Conservation (phyloP, 345 rosid species). For the Lenwebbia sp. region DNA sequence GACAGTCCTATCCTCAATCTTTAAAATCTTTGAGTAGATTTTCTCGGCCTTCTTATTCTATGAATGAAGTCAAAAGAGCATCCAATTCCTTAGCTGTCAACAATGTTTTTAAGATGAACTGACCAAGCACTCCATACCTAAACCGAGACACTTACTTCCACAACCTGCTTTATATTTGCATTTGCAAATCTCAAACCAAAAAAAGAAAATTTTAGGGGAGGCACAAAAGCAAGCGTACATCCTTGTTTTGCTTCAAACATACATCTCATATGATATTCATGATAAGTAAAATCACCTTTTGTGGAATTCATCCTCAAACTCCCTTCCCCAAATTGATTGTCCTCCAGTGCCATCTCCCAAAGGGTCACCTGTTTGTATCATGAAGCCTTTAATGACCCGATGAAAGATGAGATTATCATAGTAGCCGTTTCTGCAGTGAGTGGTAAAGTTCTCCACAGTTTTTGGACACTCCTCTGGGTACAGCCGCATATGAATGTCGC, state of each 20-base stretch:
- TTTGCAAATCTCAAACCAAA: neutral
- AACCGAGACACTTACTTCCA: neutral
- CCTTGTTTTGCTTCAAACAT: neutral
- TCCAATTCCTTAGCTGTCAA: neutral
- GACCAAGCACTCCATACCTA: neutral
- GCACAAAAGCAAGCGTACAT: neutral
- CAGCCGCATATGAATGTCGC: slow-evolving; percentile 80
- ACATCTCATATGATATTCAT: neutral
- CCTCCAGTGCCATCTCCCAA: slow-evolving; percentile 99
- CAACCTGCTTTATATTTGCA: neutral
- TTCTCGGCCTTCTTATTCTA: neutral
- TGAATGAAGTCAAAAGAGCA: neutral
- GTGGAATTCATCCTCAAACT: slow-evolving; percentile 97
- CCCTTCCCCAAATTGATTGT: slow-evolving; percentile 99
- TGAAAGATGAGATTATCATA: slow-evolving; percentile 95
- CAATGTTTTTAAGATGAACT: neutral
- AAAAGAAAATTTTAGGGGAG: neutral
- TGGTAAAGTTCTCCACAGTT: slow-evolving; percentile 96
- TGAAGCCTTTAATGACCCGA: slow-evolving; percentile 93
- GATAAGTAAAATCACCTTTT: slow-evolving; percentile 48
- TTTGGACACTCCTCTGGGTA: slow-evolving; percentile 99
- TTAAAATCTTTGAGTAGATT: neutral
- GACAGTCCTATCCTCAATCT: neutral
- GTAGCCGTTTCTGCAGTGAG: slow-evolving; percentile 92
- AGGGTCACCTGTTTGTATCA: slow-evolving; percentile 98